Evolutionary conservation across 75 land plant species (phyloP), one percentile per base, ranked within the genome.

Genomic region (Picea sitchensis): DNA sequence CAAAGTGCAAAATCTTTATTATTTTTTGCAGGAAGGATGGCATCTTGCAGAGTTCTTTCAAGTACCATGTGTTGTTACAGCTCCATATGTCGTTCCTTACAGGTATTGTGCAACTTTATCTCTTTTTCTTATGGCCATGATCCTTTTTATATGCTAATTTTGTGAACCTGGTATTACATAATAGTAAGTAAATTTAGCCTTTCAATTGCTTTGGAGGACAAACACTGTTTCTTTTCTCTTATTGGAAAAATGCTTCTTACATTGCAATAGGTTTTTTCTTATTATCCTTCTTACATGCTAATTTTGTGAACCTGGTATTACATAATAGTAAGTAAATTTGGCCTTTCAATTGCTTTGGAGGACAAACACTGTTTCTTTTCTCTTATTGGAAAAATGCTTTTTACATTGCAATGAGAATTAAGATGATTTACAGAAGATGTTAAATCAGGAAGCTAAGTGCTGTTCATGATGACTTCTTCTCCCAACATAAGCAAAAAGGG

Each of bases 1-100:
- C 41, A 38, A 20, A 9, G 74, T 32, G 54, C 14, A 71, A 71
- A n/a, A 11, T 20, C 20, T 71, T 8, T 71, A 18, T 47, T 71
- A 30, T 1, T 32, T 72, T 73, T 18, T 80, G 3, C 84, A 93
- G 95, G 98, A 95, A 83, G 98, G 98, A 9, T 95, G 98, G 98
- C 87, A 86, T 80, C 90, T 95, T 79, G 95, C 95, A 20, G 98
- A 95, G 81, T 82, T 95, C 12, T 95, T 83, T 63, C 88, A 78
- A 11, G 86, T 93, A 62, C 87, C 85, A 15, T 95, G 98, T 86
- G 84, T 88, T 71, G 90, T 95, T 78, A 79, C 90, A 71, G 90
- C 98, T 65, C 98, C 98, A 61, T 95, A 95, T 86, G 91, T 95
- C 71, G 90, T 95, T 82, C 98, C 98, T 15, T 95, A 95, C 65